Evolutionary conservation across 1,139 yeast species (phyloP).

Genomic region (Lipomyces yarrowii): DNA sequence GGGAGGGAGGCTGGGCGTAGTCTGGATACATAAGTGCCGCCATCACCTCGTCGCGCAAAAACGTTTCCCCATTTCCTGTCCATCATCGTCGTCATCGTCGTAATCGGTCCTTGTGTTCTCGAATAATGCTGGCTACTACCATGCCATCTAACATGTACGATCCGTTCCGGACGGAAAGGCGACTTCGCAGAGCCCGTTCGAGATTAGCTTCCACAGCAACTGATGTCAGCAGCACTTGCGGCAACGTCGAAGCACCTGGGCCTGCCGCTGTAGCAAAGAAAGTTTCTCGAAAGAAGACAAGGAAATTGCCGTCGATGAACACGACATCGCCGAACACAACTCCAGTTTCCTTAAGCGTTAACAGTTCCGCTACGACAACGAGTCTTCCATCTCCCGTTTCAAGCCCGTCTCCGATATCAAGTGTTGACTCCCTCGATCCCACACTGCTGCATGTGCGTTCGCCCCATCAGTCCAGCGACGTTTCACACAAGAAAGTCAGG

Average conservation of each 20-base stretch:
- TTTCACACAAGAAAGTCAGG: background rate
- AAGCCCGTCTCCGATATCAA: background rate
- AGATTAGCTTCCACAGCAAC: background rate
- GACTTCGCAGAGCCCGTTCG: background rate
- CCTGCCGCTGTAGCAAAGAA: background rate
- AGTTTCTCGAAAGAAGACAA: background rate
- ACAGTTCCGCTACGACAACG: background rate
- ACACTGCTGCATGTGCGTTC: background rate
- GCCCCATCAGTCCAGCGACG: background rate
- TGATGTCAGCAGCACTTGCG: background rate
- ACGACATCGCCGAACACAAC: background rate
- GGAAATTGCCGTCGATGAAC: background rate
- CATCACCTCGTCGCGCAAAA: background rate
- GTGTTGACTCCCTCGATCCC: slow-evolving; percentile 5
- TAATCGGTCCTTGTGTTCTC: background rate
- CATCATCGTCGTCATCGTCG: background rate
- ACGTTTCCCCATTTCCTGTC: background rate
- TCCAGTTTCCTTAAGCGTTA: background rate
- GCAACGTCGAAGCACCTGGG: background rate
- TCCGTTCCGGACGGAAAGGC: background rate
- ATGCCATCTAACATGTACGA: background rate
- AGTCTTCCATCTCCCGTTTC: background rate
- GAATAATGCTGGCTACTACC: background rate
- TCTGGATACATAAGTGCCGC: background rate
- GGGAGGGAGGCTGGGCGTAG: background rate